Base-by-base conservation (phyloP, 495 filamentous ascomycete genomes). In the Pyrenula massariospora region DNA sequence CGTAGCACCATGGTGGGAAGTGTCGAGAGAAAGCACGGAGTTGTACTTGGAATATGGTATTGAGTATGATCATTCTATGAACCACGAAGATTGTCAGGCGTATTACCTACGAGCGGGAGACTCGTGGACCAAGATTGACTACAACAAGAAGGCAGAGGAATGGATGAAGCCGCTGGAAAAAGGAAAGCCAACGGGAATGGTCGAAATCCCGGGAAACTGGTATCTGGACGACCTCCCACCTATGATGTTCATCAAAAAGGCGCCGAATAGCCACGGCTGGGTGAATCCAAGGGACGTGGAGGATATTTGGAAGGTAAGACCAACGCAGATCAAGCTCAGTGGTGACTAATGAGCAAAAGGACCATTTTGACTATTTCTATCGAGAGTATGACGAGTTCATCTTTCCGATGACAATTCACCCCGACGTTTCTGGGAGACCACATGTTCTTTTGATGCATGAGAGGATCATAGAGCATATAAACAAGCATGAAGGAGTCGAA, bases 301-400 rank as follows among this genome's bases (percentile, higher is more conserved):
- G 59, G 75, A 79, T 63, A 72, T 82, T 53, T 79, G 78, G 77
- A 73, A 77, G 68, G 70, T 71, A 12, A 36, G 62, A 64, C 24
- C 24, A 19, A 31, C 49, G 2, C n/a, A n/a, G n/a, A n/a, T n/a
- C n/a, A n/a, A n/a, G n/a, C n/a, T n/a, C n/a, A n/a, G n/a, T n/a
- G n/a, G n/a, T n/a, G n/a, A n/a, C n/a, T 50, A 12, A 24, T 23
- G 22, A 15, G 12, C 31, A 42, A 8, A 23, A 73, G 66, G 82
- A 85, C 55, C 83, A 86, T 58, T 86, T 86, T 56, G 83, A 86
- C 61, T 86, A 84, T 63, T 84, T 84, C 59, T 86, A 86, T 60
- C 68, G 80, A 8, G 81, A 87, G 64, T 86, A 86, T 62, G 84
- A 86, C 54, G 80, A 80, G 31, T 86, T 86, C 57, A 73, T 85